A percentile compares a stretch with the other conserved stretches of the same genome.
These are phyloP conservation scores for Alternaria gaisen DNA, from an alignment of 2,329 filamentous ascomycete genomes.

Conservation along the genomic window DNA sequence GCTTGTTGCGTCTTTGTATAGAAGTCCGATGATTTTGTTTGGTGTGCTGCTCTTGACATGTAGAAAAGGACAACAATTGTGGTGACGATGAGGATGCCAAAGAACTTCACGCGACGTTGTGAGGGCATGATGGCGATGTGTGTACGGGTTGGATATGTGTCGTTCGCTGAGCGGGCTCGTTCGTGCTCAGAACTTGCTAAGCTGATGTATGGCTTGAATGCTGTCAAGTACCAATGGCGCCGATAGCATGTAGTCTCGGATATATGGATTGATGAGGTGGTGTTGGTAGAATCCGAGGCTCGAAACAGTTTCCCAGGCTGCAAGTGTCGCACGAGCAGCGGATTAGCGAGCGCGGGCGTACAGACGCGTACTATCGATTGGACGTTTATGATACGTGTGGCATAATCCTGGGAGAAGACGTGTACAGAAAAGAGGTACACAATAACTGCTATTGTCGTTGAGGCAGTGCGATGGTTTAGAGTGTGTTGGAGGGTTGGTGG, in stretches of 20 bases:
- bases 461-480: slow-evolving; percentile 7
- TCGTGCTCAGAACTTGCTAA: not conserved
- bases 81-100: slow-evolving; percentile 71
- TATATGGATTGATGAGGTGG: not conserved
- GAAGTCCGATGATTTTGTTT: slow-evolving; percentile 63
- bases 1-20: slow-evolving; percentile 67
- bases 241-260: not conserved
- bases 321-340: not conserved
- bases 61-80: slow-evolving; percentile 75
- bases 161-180: slow-evolving; percentile 13
- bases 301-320: slow-evolving; percentile 6
- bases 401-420: not conserved
- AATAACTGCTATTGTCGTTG: not conserved
- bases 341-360: not conserved
- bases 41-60: slow-evolving; percentile 70
- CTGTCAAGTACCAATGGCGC: not conserved
- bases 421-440: slow-evolving; percentile 4
- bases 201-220: not conserved
- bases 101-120: slow-evolving; percentile 71
- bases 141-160: slow-evolving; percentile 12
- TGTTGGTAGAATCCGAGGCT: slow-evolving; percentile 1
- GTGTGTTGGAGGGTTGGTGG: slow-evolving; percentile 11
- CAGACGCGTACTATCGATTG: slow-evolving; percentile 2
- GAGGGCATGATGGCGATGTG: slow-evolving; percentile 44
- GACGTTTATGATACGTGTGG: not conserved